Conservation (phyloP, 2,329 filamentous ascomycete species). For the Scedosporium aurantiacum region DNA sequence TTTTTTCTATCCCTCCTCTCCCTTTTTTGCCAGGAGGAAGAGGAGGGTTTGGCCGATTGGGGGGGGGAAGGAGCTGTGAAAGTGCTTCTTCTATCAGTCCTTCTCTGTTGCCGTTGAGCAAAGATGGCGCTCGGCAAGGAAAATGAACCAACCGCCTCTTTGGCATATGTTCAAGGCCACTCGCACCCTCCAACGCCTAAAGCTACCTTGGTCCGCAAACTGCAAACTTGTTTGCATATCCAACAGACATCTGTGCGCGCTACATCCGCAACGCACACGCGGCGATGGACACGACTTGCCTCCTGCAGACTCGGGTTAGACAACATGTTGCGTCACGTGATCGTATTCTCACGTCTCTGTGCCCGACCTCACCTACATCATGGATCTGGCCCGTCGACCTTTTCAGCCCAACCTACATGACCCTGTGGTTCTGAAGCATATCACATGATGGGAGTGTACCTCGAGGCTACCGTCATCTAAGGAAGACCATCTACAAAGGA, state of each 20-base stretch:
- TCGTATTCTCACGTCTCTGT: background rate
- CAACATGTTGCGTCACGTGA: background rate
- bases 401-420: background rate
- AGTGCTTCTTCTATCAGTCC: background rate
- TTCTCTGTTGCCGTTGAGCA: too few species aligned
- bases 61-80: background rate
- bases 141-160: too few species aligned
- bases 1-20: background rate
- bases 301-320: background rate
- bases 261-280: background rate
- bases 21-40: background rate
- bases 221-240: too few species aligned
- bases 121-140: too few species aligned
- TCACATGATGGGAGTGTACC: background rate
- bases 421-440: background rate
- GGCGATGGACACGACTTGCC: background rate
- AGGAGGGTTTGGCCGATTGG: background rate
- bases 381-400: background rate
- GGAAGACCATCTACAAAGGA: too few species aligned
- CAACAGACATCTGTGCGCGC: background rate
- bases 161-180: too few species aligned
- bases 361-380: background rate
- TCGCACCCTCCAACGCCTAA: too few species aligned
- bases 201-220: too few species aligned
- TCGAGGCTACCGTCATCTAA: background rate